A percentile compares a stretch with the other conserved stretches of the same genome.
Conservation (phyloP, 768 basidiomycete species). For the Amanita molliuscula region DNA sequence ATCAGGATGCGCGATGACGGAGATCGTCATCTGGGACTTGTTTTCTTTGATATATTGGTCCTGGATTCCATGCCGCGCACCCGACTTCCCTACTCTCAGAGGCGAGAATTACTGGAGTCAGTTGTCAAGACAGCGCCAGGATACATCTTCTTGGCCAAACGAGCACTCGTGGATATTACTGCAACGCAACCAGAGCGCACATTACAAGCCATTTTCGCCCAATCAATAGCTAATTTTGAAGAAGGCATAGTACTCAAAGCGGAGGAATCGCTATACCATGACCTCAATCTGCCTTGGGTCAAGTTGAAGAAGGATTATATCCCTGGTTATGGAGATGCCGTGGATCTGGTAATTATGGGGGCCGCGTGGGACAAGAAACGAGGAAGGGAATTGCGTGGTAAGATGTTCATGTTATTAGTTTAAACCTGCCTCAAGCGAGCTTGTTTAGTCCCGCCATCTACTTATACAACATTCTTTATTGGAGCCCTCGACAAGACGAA, state of each 20-base stretch:
- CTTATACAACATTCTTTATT: slow-evolving; percentile 74
- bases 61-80: slow-evolving; percentile 54
- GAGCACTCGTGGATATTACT: slow-evolving; percentile 34
- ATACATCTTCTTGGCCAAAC: slow-evolving; percentile 52
- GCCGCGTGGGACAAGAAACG: slow-evolving; percentile 75
- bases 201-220: slow-evolving; percentile 38
- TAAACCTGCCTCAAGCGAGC: neutral
- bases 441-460: slow-evolving; percentile 51
- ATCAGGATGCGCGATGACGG: slow-evolving; percentile 21
- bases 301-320: slow-evolving; percentile 90
- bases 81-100: slow-evolving; percentile 40
- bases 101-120: slow-evolving; percentile 53
- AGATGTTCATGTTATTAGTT: slow-evolving; percentile 2
- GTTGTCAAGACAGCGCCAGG: slow-evolving; percentile 45
- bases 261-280: slow-evolving; percentile 56
- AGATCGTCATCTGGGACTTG: slow-evolving; percentile 58
- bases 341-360: slow-evolving; percentile 72
- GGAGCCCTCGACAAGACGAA: slow-evolving; percentile 50
- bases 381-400: slow-evolving; percentile 68
- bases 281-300: slow-evolving; percentile 62
- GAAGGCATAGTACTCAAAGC: slow-evolving; percentile 79
- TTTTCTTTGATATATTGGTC: slow-evolving; percentile 82
- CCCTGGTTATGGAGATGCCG: slow-evolving; percentile 66
- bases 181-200: slow-evolving; percentile 10
- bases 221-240: slow-evolving; percentile 38